Percentiles rank a stretch among this genome's conserved stretches.
These are phyloP conservation scores for Chytridium lagenaria DNA, from an alignment of 371 early-diverging fungal species.

Conservation along the genomic window DNA sequence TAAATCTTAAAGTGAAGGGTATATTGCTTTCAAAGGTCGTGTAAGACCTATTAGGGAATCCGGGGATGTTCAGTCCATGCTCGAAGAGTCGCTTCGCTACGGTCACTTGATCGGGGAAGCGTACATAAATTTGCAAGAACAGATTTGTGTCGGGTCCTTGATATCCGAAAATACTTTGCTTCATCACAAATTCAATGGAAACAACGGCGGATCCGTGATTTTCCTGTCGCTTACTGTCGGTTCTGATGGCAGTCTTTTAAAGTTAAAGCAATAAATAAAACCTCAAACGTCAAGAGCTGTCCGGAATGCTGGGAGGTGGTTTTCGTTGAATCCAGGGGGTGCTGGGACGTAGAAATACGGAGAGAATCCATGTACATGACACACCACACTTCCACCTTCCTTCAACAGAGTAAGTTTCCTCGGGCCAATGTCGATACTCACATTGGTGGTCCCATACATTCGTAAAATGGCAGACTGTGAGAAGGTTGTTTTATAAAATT, in stretches of 20 bases:
- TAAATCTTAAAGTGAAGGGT: constrained; percentile 91
- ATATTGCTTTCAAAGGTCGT: constrained; percentile 93
- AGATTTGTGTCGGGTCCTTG: constrained; percentile 43
- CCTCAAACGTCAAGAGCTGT: constrained; percentile 65
- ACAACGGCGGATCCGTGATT: constrained; percentile 20
- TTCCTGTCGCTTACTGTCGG: constrained; percentile 12
- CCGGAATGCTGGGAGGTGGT: constrained; percentile 64
- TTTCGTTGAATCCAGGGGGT: constrained; percentile 74
- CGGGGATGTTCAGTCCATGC: constrained; percentile 41
- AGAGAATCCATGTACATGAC: constrained; percentile 90
- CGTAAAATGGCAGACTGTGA: constrained; percentile 65
- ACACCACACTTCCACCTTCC: constrained; percentile 85
- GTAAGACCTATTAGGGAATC: constrained; percentile 61
- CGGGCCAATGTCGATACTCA: constrained; percentile 44
- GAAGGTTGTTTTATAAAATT: constrained; percentile 34
- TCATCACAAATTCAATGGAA: constrained; percentile 39
- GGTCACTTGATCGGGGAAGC: constrained; percentile 40
- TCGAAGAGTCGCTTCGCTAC: constrained; percentile 33
- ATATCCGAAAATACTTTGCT: constrained; percentile 52
- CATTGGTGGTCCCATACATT: constrained; percentile 89
- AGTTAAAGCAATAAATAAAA: background rate
- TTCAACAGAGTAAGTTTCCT: constrained; percentile 31
- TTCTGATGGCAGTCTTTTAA: background rate
- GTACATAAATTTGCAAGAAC: constrained; percentile 45
- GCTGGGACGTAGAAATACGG: constrained; percentile 94